These are phyloP conservation scores for Apophysomyces variabilis DNA, from an alignment of 371 early-diverging fungal genomes.

Conservation along the genomic window DNA sequence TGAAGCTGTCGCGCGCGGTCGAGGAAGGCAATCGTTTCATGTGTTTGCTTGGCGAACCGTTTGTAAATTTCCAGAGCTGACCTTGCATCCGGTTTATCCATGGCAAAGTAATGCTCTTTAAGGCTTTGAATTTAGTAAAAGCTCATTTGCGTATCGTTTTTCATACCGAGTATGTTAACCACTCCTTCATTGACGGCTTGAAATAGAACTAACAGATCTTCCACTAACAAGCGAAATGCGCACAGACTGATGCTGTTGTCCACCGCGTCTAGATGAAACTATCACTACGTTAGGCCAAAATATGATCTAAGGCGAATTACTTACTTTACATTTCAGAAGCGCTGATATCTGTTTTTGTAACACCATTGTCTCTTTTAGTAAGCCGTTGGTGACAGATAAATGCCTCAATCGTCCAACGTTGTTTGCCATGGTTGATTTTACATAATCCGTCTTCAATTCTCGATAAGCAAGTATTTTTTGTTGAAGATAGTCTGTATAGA, in stretches of 20 bases:
- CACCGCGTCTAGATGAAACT: slow-evolving; percentile 84
- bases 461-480: slow-evolving; percentile 80
- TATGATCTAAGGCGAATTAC: neutral
- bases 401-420: slow-evolving; percentile 57
- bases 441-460: slow-evolving; percentile 78
- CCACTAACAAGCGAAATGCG: slow-evolving; percentile 81
- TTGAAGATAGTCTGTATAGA: slow-evolving; percentile 83
- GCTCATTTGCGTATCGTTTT: neutral
- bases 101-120: slow-evolving; percentile 82
- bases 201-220: slow-evolving; percentile 85
- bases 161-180: slow-evolving; percentile 84
- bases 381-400: slow-evolving; percentile 63
- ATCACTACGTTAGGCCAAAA: slow-evolving; percentile 1
- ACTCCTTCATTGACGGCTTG: slow-evolving; percentile 93
- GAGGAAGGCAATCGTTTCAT: slow-evolving; percentile 78
- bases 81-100: slow-evolving; percentile 77
- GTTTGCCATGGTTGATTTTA: slow-evolving; percentile 32
- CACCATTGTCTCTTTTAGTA: slow-evolving; percentile 74
- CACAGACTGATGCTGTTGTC: slow-evolving; percentile 87
- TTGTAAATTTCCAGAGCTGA: slow-evolving; percentile 85
- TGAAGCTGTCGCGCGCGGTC: slow-evolving; percentile 76
- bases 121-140: neutral
- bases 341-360: slow-evolving; percentile 83
- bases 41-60: slow-evolving; percentile 81
- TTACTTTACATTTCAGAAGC: slow-evolving; percentile 78